Conservation (phyloP, 2,329 filamentous ascomycete species). For the Fonsecaea nubica region DNA sequence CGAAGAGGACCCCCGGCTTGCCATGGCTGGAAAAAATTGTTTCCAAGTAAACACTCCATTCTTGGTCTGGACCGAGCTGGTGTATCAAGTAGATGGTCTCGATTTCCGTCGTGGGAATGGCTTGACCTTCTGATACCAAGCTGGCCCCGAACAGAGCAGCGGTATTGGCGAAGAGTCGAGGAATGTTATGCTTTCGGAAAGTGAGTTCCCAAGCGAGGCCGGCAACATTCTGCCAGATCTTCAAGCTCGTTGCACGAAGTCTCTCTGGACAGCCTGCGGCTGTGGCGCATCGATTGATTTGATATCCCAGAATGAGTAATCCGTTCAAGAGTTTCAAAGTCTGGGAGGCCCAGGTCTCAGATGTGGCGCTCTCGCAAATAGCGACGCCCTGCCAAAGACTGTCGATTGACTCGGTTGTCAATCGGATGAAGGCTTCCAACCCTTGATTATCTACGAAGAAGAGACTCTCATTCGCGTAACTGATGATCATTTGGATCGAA, state of each 20-base stretch:
- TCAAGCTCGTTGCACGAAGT: background rate
- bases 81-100: conserved; percentile 29
- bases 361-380: conserved; percentile 4
- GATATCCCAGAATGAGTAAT: conserved; percentile 27
- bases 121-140: background rate
- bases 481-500: conserved; percentile 24
- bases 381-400: conserved; percentile 11
- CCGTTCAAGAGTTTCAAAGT: conserved; percentile 21
- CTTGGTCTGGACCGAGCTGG: conserved; percentile 15
- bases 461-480: conserved; percentile 24
- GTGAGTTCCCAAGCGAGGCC: conserved; percentile 27
- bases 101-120: conserved; percentile 16
- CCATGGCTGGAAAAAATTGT: conserved; percentile 15
- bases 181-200: conserved; percentile 19
- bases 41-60: conserved; percentile 22
- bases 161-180: conserved; percentile 18
- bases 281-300: conserved; percentile 15
- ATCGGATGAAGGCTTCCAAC: conserved; percentile 22
- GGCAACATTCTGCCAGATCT: conserved; percentile 20
- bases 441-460: conserved; percentile 5
- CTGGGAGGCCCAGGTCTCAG: background rate
- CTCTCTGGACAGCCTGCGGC: background rate
- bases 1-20: background rate
- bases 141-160: conserved; percentile 7
- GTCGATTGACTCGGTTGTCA: conserved; percentile 9